phyloP scores from a whole-genome alignment of 2,329 filamentous ascomycete genomes.

The Claviceps quebecensis region DNA sequence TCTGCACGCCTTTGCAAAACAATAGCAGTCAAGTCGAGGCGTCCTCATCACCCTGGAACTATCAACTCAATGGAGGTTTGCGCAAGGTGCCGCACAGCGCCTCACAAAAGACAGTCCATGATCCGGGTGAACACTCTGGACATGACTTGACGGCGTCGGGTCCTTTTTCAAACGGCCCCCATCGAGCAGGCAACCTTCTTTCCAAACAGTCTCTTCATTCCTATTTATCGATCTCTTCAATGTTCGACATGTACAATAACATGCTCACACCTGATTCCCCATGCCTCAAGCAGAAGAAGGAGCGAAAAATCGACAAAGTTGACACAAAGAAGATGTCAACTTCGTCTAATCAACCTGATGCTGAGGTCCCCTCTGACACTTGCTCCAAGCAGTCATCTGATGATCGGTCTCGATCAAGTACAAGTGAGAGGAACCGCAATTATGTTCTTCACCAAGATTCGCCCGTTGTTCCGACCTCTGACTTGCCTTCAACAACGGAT shows the following conservation, averaged over 20 bases:
- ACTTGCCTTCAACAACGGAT: conserved; percentile 21
- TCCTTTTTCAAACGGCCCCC: not conserved
- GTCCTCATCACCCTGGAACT: conserved; percentile 34
- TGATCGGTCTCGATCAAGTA: conserved; percentile 20
- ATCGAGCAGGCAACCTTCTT: conserved; percentile 4
- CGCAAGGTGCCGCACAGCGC: conserved; percentile 30
- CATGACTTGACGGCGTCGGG: not conserved
- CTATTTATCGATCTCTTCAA: conserved; percentile 25
- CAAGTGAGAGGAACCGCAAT: conserved; percentile 32
- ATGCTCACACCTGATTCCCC: conserved; percentile 24
- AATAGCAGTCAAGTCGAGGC: conserved; percentile 8
- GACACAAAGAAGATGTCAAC: conserved; percentile 27
- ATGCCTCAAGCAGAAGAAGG: not conserved
- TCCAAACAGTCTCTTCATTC: conserved; percentile 16
- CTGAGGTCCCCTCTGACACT: conserved; percentile 36
- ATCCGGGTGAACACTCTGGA: not conserved
- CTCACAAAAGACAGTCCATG: not conserved
- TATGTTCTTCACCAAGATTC: conserved; percentile 37
- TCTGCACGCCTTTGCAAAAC: conserved; percentile 9
- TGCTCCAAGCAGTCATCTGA: conserved; percentile 26
- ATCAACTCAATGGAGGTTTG: conserved; percentile 39
- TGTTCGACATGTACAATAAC: conserved; percentile 42
- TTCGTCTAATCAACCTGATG: conserved; percentile 34
- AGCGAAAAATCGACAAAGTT: not conserved
- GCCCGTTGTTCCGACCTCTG: not conserved